Percentiles rank a stretch among this genome's conserved stretches.
Evolutionary conservation across 1,284 basidiomycete species (phyloP).

Genomic region (Agroathelia rolfsii): DNA sequence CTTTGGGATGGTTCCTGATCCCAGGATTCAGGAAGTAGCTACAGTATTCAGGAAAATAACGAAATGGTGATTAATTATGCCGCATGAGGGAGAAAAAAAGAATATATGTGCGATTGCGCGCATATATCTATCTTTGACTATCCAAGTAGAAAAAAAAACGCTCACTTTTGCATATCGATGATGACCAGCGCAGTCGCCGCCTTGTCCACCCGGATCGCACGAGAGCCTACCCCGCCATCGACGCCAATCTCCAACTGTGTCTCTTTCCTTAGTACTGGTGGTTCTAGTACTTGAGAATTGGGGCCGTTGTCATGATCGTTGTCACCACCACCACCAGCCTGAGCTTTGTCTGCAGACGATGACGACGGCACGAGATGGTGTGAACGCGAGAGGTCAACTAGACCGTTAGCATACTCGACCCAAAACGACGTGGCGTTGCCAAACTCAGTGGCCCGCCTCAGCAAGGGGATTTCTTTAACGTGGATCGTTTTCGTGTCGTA

Average conservation of each 20-base stretch:
- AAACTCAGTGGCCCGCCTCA: too few relatives aligned
- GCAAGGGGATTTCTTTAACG: too few relatives aligned
- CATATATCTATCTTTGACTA: too few relatives aligned
- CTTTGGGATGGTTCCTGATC: conserved; percentile 43
- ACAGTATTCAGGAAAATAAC: too few relatives aligned
- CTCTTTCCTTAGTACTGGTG: conserved; percentile 26
- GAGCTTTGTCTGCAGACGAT: too few relatives aligned
- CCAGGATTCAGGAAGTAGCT: conserved; percentile 63
- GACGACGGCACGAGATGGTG: conserved; percentile 24
- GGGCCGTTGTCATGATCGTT: conserved; percentile 10
- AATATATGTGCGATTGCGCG: too few relatives aligned
- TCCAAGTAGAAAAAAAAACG: conserved; percentile 4
- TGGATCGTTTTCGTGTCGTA: too few relatives aligned
- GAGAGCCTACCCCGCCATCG: conserved; percentile 37
- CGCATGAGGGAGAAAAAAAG: too few relatives aligned
- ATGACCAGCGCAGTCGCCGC: conserved; percentile 46
- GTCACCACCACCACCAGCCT: too few relatives aligned
- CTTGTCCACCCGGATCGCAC: conserved; percentile 40
- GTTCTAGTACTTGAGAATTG: conserved; percentile 11
- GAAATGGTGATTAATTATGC: background rate
- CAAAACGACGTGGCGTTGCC: conserved; percentile 49
- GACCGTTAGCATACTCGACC: conserved; percentile 58
- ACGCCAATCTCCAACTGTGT: conserved; percentile 44
- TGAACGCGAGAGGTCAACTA: conserved; percentile 49
- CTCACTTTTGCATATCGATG: conserved; percentile 68